A percentile compares a stretch with the other conserved stretches of the same genome.
Evolutionary conservation across 2,329 filamentous ascomycete genomes (phyloP).

Genomic region (Coleophoma cylindrospora): DNA sequence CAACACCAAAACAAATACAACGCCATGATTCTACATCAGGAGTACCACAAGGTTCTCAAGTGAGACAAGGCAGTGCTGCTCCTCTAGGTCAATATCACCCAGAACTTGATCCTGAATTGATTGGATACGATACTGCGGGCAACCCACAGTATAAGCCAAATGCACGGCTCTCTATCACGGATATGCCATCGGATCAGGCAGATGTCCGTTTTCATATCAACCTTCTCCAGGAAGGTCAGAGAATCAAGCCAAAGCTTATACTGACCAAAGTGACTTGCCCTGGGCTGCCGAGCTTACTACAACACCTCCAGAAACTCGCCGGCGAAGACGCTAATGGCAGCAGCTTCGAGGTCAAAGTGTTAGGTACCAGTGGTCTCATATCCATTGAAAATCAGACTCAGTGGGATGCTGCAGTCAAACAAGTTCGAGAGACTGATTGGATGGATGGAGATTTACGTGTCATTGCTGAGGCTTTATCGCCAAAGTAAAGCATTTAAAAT

Average conservation of each 20-base stretch:
- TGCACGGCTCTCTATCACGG: neutral
- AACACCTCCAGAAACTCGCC: conserved; percentile 15
- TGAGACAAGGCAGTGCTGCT: neutral
- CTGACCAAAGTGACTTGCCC: conserved; percentile 15
- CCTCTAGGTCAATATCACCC: neutral
- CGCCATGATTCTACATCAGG: neutral
- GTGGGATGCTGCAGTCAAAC: conserved; percentile 14
- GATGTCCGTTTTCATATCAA: conserved; percentile 18
- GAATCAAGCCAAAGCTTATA: conserved; percentile 13
- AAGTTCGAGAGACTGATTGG: conserved; percentile 19
- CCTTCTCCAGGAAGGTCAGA: conserved; percentile 15
- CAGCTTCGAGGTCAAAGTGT: conserved; percentile 14
- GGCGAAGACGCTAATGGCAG: conserved; percentile 8
- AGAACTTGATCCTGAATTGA: neutral
- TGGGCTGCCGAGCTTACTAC: conserved; percentile 17
- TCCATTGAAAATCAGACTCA: conserved; percentile 16
- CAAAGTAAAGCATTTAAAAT: too few relatives aligned
- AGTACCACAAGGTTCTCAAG: neutral
- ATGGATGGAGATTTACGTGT: conserved; percentile 25
- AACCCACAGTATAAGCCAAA: neutral
- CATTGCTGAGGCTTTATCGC: conserved; percentile 11
- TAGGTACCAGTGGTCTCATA: conserved; percentile 15
- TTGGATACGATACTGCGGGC: neutral
- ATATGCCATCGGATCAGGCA: neutral
- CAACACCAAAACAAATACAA: neutral